Evolutionary conservation across 768 basidiomycete genomes (phyloP), one percentile per base, ranked within the genome.

Genomic region (Pleurotus platypus): DNA sequence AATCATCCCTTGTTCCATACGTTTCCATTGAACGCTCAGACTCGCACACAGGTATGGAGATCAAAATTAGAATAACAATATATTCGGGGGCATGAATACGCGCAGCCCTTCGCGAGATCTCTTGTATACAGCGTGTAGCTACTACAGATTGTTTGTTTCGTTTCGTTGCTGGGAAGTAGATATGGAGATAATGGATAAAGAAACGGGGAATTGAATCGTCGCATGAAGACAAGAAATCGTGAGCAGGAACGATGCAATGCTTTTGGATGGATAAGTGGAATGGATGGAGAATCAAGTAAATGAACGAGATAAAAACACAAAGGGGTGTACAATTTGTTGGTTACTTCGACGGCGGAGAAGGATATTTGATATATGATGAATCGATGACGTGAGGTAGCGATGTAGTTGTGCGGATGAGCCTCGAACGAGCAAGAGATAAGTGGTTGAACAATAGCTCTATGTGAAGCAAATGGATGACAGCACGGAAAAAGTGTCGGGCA

Each of bases 61-160:
- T 35, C 20, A 30, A 50, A 54, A 54, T 54, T 40, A 54, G 16
- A 39, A 35, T 20, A 54, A 54, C 42, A 43, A 54, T 54, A 54
- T 54, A 54, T 54, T 54, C 39, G 37, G 51, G 51, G 51, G 51
- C 51, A 42, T 42, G 51, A 54, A 24, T 42, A 54, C 51, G 51
- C 51, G 51, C 38, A 40, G 35, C 51, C 51, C 51, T 54, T 54
- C 51, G 51, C 51, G 51, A 42, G 30, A 22, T 30, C 37, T 39
- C 51, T 54, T 54, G 51, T 54, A 54, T 54, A 54, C 51, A 54
- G 51, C 51, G n/a, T 16, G 39, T 54, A 39, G 51, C 39, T 54
- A 54, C 51, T 54, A 54, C 51, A 54, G 20, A 42, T 54, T 40
- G 51, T 8, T 40, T 18, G 18, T 18, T 40, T 54, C 39, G 49